Evolutionary conservation across 768 basidiomycete species (phyloP), one percentile per base, ranked within the genome.

Genomic region (Kockovaella imperatae): DNA sequence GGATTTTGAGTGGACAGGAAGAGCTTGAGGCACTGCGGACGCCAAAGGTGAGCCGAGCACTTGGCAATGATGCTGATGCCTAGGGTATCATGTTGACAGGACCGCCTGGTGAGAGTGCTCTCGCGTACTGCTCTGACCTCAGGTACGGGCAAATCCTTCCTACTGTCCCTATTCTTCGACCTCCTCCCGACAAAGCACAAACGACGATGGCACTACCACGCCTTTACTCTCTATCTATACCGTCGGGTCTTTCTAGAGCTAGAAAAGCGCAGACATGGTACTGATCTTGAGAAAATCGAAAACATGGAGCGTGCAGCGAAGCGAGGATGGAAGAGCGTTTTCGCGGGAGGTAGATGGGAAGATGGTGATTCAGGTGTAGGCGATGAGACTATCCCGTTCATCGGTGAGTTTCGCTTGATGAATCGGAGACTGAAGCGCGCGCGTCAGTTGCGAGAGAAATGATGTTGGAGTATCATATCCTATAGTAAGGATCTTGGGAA

Each of bases 111-210:
- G 25, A 34, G 50, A 25, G 7, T 6, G n/a, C n/a, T n/a, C 6
- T n/a, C 2, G n/a, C 30, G 21, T 20, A 25, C 29, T 34, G 4
- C 2, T 38, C 49, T 54, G 32, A 53, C 15, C 17, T 8, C 23
- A 62, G 78, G 78, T 17, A 76, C 76, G 8, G 78, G 78, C 1
- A 79, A 78, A 62, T 78, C 76, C 35, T 75, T 80, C 47, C 65
- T 81, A 18, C 73, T 79, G 39, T 77, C 80, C 57, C 71, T 80
- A 13, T 81, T 80, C 76, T 78, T 74, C 62, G 64, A 75, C n/a
- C 67, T 75, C 18, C 55, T 81, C 1, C 78, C 78, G 1, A 77
- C 78, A 0, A 73, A 72, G 11, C 74, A 76, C 68, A 81, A 81
- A 65, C 69, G 74, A 4, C 75, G 79, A 31, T 77, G 76, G 45